These are phyloP conservation scores for Venturiaceae sp. DNA, from an alignment of 2,329 filamentous ascomycete species.

Conservation along the genomic window DNA sequence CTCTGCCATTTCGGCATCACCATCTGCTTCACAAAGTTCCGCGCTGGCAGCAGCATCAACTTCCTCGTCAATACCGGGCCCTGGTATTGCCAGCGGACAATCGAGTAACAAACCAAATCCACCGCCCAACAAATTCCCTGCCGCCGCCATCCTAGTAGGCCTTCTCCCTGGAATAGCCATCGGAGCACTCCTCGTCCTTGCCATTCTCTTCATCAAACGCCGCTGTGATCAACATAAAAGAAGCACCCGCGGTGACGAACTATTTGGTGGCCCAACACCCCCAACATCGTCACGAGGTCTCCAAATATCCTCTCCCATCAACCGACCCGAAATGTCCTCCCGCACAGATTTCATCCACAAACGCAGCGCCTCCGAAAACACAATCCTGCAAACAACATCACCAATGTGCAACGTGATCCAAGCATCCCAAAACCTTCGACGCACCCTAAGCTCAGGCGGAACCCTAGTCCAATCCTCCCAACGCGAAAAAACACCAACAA, in stretches of 20 bases:
- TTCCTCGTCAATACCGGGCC: background rate
- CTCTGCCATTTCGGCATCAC: background rate
- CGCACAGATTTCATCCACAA: conserved; percentile 1
- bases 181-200: conserved; percentile 13
- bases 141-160: conserved; percentile 26
- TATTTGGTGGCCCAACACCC: conserved; percentile 25
- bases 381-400: background rate
- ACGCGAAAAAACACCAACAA: background rate
- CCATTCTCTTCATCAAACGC: conserved; percentile 8
- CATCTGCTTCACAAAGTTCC: background rate
- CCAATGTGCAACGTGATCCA: background rate
- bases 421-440: background rate
- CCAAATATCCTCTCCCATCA: conserved; percentile 25
- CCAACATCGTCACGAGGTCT: conserved; percentile 27
- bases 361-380: background rate
- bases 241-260: conserved; percentile 12
- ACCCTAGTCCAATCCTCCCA: background rate
- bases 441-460: background rate
- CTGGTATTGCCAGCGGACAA: background rate
- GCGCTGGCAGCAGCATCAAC: background rate
- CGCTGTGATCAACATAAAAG: conserved; percentile 22
- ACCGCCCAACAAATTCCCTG: background rate
- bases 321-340: background rate
- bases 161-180: conserved; percentile 27
- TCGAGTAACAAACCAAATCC: background rate